Evolutionary conservation across 208 protist genomes (phyloP), one percentile per base, ranked within the genome.

Genomic region (Wallacemonas sp.): DNA sequence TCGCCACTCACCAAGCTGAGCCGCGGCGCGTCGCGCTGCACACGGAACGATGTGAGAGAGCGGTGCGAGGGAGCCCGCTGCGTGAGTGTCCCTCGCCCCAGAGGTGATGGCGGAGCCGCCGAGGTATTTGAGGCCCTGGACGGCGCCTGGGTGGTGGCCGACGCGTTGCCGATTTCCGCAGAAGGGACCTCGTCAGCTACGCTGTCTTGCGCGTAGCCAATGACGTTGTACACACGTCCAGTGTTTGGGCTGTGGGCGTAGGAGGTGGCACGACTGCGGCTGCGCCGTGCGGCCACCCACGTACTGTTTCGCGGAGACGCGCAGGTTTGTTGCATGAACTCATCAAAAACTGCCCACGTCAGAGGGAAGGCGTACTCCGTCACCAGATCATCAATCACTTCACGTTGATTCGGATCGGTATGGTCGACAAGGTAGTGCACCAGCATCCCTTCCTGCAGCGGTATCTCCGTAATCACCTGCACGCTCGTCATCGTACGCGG

Each of bases 361-460:
- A 39, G 48, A 2, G 63, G 63, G 19, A 68, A 68, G 13, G 63
- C 30, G 48, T 68, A 68, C 33, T 48, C 29, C n/a, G 63, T 60
- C 26, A 68, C 45, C 6, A 55, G 21, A 24, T 55, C 42, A 30
- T 68, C 63, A 36, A 68, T 42, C 13, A 15, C 34, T 32, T 68
- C 63, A 19, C 63, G 44, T 22, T 44, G 33, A 13, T 46, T 30
- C 9, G 34, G 32, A n/a, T 48, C 21, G 17, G 63, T 21, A 6
- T 50, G 6, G 36, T 45, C 30, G 17, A 68, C 48, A 5, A 55
- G n/a, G 48, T 68, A 68, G 46, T 68, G 63, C 9, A 68, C 48
- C 46, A 68, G 41, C 46, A 68, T 48, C 22, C 44, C 48, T 1
- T 68, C 48, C 0, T 60, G 48, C 8, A 68, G 42, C 17, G 63